Evolutionary conservation across 1,284 basidiomycete genomes (phyloP), one percentile per base, ranked within the genome.

Genomic region (Papiliotrema fonsecae): DNA sequence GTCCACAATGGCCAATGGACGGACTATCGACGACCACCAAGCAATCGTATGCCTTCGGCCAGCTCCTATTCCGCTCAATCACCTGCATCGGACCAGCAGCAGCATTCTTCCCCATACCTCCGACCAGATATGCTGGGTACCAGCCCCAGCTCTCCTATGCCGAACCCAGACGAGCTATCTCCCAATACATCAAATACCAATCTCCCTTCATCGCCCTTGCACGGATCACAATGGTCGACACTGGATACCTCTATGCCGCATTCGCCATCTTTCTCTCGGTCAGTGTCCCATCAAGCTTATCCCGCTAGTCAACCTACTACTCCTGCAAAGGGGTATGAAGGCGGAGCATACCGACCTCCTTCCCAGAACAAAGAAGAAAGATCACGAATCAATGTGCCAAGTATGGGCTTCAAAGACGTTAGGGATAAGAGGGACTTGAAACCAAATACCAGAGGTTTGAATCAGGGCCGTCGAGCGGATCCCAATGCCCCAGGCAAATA

Each of bases 391-490:
- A 45, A 47, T 6, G 26, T 49, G 37, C 53, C 58, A 16, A 51
- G 58, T 24, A 55, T 57, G 14, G 72, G 72, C 5, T 65, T 75
- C 45, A 54, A 64, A 30, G 54, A 64, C 16, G 57, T 75, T 7
- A 58, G 53, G 21, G 65, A 63, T 49, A 56, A 51, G 40, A 52
- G 42, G 2, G 72, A 73, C 39, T 54, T 73, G 28, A 63, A 56
- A 50, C 66, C 72, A 6, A 44, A 61, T 2, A 51, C 66, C 42
- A 63, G 62, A 48, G 26, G 56, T 7, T 60, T 62, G 45, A 54
- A 67, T 1, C 55, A 54, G 42, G 69, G 67, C 16, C 51, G 70
- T 39, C 49, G 71, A 35, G 71, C 70, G 25, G 71, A 75, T 56
- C 67, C 72, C 7, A 56, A 66, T 42, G 50, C 54, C 9, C 59